Conservation (phyloP, 768 basidiomycete genomes). For the Ramaria rubella region DNA sequence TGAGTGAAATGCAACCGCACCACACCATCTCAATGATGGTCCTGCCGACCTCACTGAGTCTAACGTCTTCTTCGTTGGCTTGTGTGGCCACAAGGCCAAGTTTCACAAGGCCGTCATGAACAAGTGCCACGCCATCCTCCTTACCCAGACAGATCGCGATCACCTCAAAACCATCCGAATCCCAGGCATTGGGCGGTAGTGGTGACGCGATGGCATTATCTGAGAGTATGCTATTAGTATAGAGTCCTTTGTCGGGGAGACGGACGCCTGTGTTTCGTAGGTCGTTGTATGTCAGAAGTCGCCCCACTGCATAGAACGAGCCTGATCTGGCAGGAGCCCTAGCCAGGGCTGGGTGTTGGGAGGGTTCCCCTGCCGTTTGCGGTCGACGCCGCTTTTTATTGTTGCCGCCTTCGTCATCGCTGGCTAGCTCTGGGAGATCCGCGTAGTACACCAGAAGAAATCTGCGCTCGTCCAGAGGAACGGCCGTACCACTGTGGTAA, state of each 20-base stretch:
- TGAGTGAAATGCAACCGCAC: conserved; percentile 8
- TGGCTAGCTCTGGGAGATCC: background rate
- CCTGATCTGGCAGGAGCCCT: background rate
- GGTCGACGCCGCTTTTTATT: conserved; percentile 1
- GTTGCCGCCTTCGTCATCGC: background rate
- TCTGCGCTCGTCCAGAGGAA: conserved; percentile 3
- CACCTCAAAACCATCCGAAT: background rate
- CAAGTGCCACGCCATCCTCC: background rate
- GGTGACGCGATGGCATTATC: background rate
- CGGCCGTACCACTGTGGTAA: background rate
- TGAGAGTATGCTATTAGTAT: background rate
- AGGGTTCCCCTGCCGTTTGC: background rate
- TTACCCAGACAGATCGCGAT: background rate
- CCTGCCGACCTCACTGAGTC: conserved; percentile 8
- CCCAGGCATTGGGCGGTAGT: background rate
- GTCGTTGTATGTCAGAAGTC: conserved; percentile 2
- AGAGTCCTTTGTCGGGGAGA: conserved; percentile 9
- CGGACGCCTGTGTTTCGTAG: conserved; percentile 4
- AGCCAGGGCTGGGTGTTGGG: background rate
- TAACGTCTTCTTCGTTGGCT: background rate
- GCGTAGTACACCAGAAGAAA: conserved; percentile 4
- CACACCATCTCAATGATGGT: conserved; percentile 10
- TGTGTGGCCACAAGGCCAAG: conserved; percentile 6
- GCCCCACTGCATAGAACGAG: background rate
- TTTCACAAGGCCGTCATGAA: conserved; percentile 4